Percentiles rank a stretch among this genome's conserved stretches.
Evolutionary conservation across 1,139 yeast species (phyloP).

Genomic region (Blastobotrys indianensis): DNA sequence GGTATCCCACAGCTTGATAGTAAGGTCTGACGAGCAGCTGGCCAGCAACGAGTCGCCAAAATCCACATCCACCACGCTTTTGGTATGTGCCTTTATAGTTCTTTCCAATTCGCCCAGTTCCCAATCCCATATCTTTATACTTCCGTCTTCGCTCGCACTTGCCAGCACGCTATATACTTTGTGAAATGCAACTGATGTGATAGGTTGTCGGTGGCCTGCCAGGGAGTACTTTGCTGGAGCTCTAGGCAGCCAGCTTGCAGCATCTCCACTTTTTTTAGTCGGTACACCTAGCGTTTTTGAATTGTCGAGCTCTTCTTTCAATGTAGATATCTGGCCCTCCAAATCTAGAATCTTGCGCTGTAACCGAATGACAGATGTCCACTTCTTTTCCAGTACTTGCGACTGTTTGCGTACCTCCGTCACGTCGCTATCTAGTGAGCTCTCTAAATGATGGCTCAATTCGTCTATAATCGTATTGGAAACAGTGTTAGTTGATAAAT

Average conservation of each 20-base stretch:
- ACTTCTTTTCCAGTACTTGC: constrained; percentile 64
- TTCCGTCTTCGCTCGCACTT: constrained; percentile 71
- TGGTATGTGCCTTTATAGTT: constrained; percentile 70
- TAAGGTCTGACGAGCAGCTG: constrained; percentile 69
- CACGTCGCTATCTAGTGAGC: background rate
- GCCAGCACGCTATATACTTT: constrained; percentile 62
- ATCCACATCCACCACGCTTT: constrained; percentile 57
- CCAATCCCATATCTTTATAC: constrained; percentile 69
- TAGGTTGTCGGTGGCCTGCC: constrained; percentile 52
- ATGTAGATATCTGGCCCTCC: constrained; percentile 38
- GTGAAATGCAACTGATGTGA: constrained; percentile 65
- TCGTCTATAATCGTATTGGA: constrained; percentile 8
- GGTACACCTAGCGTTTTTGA: constrained; percentile 8
- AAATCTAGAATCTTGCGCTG: constrained; percentile 68
- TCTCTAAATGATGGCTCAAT: background rate
- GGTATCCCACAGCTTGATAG: constrained; percentile 67
- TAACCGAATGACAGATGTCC: constrained; percentile 79
- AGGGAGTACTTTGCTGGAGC: constrained; percentile 44
- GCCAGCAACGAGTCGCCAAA: constrained; percentile 49
- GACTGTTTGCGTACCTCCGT: constrained; percentile 17
- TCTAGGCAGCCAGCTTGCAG: constrained; percentile 62
- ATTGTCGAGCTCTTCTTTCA: constrained; percentile 43
- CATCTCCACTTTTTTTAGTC: constrained; percentile 29
- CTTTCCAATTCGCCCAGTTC: constrained; percentile 64
- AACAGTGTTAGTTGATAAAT: constrained; percentile 23